Conservation (phyloP, 495 filamentous ascomycete genomes). For the Lasiosphaeria hispida region DNA sequence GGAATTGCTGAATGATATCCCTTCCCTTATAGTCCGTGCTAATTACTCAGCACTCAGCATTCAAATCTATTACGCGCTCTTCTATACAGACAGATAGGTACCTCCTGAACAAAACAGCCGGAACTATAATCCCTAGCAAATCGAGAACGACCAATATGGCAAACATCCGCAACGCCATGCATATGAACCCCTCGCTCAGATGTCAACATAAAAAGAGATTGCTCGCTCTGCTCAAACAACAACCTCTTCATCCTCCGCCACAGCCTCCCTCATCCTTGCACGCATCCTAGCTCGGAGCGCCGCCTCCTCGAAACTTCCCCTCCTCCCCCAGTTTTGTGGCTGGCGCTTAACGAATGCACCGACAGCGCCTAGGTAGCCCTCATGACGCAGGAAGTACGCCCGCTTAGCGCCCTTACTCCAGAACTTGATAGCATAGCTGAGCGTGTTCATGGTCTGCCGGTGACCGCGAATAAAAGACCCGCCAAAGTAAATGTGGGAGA, state of each 20-base stretch:
- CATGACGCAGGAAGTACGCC: conserved; percentile 93
- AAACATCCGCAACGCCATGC: too few species aligned
- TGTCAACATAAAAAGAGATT: too few species aligned
- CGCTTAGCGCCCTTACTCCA: conserved; percentile 94
- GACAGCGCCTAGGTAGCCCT: conserved; percentile 95
- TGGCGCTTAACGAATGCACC: conserved; percentile 91
- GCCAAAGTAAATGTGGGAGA: conserved; percentile 95
- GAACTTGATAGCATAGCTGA: conserved; percentile 93
- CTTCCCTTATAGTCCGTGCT: too few species aligned
- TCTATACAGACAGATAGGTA: too few species aligned
- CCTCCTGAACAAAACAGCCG: too few species aligned
- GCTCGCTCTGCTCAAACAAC: not conserved
- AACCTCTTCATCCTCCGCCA: not conserved
- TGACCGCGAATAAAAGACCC: conserved; percentile 96
- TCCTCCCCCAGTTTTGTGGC: conserved; percentile 85
- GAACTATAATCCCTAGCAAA: too few species aligned
- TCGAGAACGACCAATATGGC: too few species aligned
- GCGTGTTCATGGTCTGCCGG: conserved; percentile 93
- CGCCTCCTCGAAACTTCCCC: conserved; percentile 64
- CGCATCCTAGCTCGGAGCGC: conserved; percentile 10
- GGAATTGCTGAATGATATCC: not conserved
- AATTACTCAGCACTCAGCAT: too few species aligned
- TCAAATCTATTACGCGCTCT: too few species aligned
- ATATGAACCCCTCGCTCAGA: too few species aligned
- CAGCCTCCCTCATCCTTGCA: not conserved